Conservation (phyloP, 2,329 filamentous ascomycete species). For the Cercospora nicotianae region DNA sequence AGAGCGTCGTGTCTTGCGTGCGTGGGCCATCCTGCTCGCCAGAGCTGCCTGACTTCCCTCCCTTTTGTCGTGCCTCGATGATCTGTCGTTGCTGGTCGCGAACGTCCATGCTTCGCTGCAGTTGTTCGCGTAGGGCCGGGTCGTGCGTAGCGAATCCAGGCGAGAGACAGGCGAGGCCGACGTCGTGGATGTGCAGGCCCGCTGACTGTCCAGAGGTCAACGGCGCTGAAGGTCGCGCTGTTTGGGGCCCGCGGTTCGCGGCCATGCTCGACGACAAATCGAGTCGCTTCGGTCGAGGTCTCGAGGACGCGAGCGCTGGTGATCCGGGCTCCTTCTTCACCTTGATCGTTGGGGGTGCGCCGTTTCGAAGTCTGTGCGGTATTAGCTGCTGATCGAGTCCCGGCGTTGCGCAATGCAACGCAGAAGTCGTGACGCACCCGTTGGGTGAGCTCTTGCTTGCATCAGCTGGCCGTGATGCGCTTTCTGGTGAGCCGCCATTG, state of each 20-base stretch:
- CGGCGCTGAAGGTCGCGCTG: constrained; percentile 62
- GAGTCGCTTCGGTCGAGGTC: constrained; percentile 73
- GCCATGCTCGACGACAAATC: constrained; percentile 64
- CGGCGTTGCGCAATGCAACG: constrained; percentile 24
- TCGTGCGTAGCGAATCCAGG: constrained; percentile 96
- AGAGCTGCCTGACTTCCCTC: constrained; percentile 60
- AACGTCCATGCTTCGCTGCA: constrained; percentile 90
- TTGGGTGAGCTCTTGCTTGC: constrained; percentile 55
- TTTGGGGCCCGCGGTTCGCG: constrained; percentile 43
- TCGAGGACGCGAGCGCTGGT: constrained; percentile 71
- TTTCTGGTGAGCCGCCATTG: constrained; percentile 39
- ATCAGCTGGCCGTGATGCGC: constrained; percentile 24
- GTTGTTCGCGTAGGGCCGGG: constrained; percentile 91
- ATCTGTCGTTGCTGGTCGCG: constrained; percentile 92
- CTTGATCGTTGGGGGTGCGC: constrained; percentile 71
- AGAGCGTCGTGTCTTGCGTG: constrained; percentile 44
- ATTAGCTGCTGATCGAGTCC: constrained; percentile 27
- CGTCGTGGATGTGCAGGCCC: constrained; percentile 80
- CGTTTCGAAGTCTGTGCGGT: constrained; percentile 53
- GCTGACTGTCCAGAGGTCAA: constrained; percentile 73
- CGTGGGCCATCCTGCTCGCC: constrained; percentile 36
- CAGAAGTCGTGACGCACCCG: constrained; percentile 41
- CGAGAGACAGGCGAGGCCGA: constrained; percentile 90
- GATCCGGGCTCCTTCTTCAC: constrained; percentile 96
- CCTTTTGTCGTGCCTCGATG: constrained; percentile 90